phyloP scores from a whole-genome alignment of 768 basidiomycete species.

The Mycena indigotica region DNA sequence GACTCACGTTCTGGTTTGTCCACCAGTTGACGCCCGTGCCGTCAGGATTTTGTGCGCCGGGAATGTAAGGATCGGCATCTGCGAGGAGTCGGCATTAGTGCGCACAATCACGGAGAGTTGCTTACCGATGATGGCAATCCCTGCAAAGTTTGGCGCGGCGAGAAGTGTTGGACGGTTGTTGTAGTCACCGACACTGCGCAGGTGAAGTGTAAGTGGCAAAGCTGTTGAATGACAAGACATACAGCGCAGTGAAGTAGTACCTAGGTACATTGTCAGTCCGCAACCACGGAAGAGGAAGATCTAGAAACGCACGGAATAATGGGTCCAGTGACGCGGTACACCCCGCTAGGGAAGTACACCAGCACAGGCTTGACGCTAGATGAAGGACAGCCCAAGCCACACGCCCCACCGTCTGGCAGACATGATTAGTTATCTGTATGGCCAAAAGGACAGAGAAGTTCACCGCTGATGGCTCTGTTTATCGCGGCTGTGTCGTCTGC shows the following conservation, averaged over 20 bases:
- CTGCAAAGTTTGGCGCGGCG: background rate
- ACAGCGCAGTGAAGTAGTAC: conserved; percentile 31
- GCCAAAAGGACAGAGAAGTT: background rate
- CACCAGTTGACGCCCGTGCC: background rate
- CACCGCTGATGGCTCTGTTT: background rate
- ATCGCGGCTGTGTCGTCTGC: conserved; percentile 60
- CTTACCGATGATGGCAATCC: background rate
- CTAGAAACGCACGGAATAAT: background rate
- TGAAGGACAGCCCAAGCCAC: background rate
- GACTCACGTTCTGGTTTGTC: background rate
- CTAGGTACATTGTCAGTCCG: no score
- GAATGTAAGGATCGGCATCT: background rate
- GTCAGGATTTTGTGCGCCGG: background rate
- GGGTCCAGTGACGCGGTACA: background rate
- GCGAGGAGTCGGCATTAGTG: background rate
- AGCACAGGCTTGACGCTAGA: background rate
- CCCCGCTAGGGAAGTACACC: background rate
- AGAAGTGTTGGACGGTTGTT: no score
- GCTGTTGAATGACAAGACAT: background rate
- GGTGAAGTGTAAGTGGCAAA: background rate
- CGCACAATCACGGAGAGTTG: background rate
- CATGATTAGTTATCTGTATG: background rate
- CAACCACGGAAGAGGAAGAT: no score
- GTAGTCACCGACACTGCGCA: no score
- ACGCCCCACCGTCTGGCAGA: background rate